Evolutionary conservation across 768 basidiomycete genomes (phyloP).

Genomic region (Lyophyllum atratum): DNA sequence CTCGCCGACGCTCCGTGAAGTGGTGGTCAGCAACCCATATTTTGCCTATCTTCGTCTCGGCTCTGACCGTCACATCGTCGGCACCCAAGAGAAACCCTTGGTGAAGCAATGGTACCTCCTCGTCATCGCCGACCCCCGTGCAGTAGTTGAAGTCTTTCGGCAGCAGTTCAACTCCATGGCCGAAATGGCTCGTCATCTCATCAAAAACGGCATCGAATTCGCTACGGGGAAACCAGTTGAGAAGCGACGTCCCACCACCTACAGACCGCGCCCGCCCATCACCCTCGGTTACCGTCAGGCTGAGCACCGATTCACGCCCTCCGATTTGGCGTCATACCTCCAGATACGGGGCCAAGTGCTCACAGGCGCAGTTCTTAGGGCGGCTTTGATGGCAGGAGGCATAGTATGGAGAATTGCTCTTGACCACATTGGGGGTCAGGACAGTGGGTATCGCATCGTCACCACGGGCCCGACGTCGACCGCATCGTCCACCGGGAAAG

Average conservation of each 20-base stretch:
- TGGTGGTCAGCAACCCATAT: not conserved
- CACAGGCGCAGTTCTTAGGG: not conserved
- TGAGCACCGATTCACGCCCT: not conserved
- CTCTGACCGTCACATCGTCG: not conserved
- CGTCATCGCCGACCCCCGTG: slow-evolving; percentile 1
- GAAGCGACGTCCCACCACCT: not conserved
- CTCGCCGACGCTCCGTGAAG: not conserved
- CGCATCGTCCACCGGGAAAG: not conserved
- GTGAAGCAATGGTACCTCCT: slow-evolving; percentile 10
- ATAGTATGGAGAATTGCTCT: slow-evolving; percentile 10
- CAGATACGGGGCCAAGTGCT: not conserved
- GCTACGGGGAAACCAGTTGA: slow-evolving; percentile 1
- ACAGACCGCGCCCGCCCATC: not conserved
- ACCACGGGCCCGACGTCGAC: not conserved
- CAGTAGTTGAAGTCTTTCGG: slow-evolving; percentile 3
- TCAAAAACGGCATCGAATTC: not conserved
- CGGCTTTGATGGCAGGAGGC: slow-evolving; percentile 1
- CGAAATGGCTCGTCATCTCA: slow-evolving; percentile 3
- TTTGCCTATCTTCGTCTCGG: not conserved
- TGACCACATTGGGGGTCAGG: no score
- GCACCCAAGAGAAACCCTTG: not conserved
- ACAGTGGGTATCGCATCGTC: not conserved
- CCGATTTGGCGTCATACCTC: slow-evolving; percentile 1
- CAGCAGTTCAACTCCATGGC: not conserved
- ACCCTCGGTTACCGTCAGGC: not conserved